A percentile compares a stretch with the other conserved stretches of the same genome.
These are phyloP conservation scores for Phylloporus gajari DNA, from an alignment of 1,284 basidiomycete genomes.

Conservation along the genomic window DNA sequence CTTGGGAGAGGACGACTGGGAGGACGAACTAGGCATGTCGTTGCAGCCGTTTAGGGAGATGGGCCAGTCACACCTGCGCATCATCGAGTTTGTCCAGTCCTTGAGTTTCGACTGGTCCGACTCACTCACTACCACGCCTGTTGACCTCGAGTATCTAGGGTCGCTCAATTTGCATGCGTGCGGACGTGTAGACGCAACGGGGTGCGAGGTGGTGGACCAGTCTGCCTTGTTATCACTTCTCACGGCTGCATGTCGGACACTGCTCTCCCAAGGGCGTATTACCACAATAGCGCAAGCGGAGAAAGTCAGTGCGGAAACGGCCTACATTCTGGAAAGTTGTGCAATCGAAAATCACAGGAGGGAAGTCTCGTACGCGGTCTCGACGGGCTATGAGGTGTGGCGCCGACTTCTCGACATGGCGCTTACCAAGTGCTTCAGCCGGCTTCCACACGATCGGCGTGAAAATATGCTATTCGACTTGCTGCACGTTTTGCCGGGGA, in stretches of 20 bases:
- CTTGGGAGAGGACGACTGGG: conserved; percentile 53
- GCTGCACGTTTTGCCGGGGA: conserved; percentile 78
- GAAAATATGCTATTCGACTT: conserved; percentile 91
- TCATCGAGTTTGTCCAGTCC: conserved; percentile 89
- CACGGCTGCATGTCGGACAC: conserved; percentile 63
- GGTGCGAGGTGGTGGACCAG: conserved; percentile 86
- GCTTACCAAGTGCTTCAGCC: conserved; percentile 84
- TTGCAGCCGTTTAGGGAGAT: conserved; percentile 73
- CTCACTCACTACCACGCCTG: conserved; percentile 65
- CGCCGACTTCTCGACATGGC: conserved; percentile 83
- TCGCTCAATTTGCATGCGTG: conserved; percentile 82
- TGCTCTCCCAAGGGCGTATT: conserved; percentile 77
- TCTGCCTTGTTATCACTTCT: conserved; percentile 76
- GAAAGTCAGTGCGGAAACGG: conserved; percentile 75
- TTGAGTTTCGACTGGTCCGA: conserved; percentile 92
- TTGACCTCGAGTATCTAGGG: conserved; percentile 75
- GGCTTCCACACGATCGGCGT: conserved; percentile 80
- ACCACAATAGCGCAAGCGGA: conserved; percentile 72
- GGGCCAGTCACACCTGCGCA: conserved; percentile 83
- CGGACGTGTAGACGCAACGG: conserved; percentile 73
- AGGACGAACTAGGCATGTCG: conserved; percentile 46
- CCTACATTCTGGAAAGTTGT: conserved; percentile 83
- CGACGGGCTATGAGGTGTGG: conserved; percentile 84
- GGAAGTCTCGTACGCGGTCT: conserved; percentile 78
- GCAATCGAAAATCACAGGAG: conserved; percentile 88